These are phyloP conservation scores for Phaseolus lunatus DNA, from an alignment of 306 rosid genomes.

Conservation along the genomic window DNA sequence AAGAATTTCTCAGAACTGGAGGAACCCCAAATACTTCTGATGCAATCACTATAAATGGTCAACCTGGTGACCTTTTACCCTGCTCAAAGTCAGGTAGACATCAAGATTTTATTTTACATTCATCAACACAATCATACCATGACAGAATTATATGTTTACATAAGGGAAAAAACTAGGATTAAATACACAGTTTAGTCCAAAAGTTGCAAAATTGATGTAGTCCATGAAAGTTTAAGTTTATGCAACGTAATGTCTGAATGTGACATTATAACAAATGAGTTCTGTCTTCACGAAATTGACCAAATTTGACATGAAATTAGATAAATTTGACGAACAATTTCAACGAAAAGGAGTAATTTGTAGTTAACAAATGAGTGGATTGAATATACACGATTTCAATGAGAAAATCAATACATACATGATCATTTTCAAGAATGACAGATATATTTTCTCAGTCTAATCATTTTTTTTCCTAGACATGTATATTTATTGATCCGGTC, in stretches of 20 bases:
- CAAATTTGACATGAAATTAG: not conserved
- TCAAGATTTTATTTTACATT: not conserved
- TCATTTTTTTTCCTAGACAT: not conserved
- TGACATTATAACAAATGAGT: not conserved
- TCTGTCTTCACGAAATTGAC: not conserved
- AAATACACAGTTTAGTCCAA: not conserved
- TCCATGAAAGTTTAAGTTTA: not conserved
- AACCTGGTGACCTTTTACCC: conserved; percentile 54
- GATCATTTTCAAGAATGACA: too few relatives aligned
- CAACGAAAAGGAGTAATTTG: not conserved
- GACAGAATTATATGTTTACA: not conserved
- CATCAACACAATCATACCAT: not conserved
- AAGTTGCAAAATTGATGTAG: not conserved
- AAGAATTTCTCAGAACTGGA: conserved; percentile 45
- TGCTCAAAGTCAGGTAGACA: conserved; percentile 51
- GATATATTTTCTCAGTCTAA: not conserved
- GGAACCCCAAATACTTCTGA: conserved; percentile 51
- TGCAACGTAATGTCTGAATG: not conserved
- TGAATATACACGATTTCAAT: not conserved
- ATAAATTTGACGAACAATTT: not conserved
- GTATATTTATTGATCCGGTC: not conserved
- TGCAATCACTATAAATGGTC: conserved; percentile 55
- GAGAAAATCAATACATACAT: not conserved
- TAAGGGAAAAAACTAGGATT: not conserved
- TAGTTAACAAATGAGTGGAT: not conserved